Base-by-base conservation (phyloP, 768 basidiomycete species). In the Omphalotus guepiniiformis region DNA sequence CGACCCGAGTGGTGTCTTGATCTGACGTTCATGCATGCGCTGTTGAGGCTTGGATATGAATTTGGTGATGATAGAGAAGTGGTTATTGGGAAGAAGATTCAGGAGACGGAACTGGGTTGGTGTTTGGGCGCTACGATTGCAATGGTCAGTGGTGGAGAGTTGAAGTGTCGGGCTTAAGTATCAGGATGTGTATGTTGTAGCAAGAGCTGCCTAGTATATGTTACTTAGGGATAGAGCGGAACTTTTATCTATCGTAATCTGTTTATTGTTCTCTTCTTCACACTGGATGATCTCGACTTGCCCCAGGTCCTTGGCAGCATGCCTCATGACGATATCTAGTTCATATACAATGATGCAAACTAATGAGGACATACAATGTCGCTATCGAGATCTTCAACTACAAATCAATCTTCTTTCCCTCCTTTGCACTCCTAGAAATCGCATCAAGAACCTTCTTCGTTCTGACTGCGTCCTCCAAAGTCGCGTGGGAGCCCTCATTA, bases 1-100 rank as follows among this genome's bases (percentile, higher is more conserved):
- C 74, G 94, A 8, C 93, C 95, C 0, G 95, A 97, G 71, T 94
- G 87, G 75, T 99, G 96, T 63, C 75, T 97, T 32, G 95, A 99
- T 63, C 64, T 98, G 59, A 97, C 91, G 35, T 99, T 95, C 65
- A 91, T 93, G 93, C 83, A 96, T 59, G 84, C 81, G 39, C 64
- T 99, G 52, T 64, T 98, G 48, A 74, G 86, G 49, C 72, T 92
- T 2, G 95, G 95, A 25, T 99, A 98, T 66, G 96, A 94, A 70
- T 85, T 98, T 62, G 73, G 67, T 12, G 83, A 79, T 34, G 72
- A 66, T 16, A 63, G 93, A 50, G 75, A 83, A 52, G 80, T 91
- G 27, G 70, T 64, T 66, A 78, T 95, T 21, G 95, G 87, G 58
- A 98, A 97, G 74, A 79, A 87, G 74, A 78, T 98, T 38, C 73